A percentile compares a stretch with the other conserved stretches of the same genome.
Evolutionary conservation across 2,329 filamentous ascomycete genomes (phyloP).

Genomic region (Apiospora aurea): DNA sequence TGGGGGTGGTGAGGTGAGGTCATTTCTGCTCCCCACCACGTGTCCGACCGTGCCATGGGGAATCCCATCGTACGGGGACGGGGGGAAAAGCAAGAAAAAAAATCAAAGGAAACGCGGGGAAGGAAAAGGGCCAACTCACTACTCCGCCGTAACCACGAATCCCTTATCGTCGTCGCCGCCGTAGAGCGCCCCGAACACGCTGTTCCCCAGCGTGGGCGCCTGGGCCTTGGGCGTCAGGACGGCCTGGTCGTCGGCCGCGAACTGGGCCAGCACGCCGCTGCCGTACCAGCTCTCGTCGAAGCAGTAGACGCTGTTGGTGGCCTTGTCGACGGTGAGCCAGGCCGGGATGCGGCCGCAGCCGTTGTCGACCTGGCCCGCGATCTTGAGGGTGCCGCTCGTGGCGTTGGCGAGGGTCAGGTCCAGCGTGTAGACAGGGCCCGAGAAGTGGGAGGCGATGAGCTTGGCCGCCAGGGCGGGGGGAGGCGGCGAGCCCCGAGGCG

Average conservation of each 20-base stretch:
- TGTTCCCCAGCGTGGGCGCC: conserved; percentile 44
- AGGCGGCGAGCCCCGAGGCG: conserved; percentile 16
- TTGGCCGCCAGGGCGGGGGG: conserved; percentile 35
- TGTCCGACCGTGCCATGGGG: neutral
- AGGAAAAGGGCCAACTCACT: conserved; percentile 42
- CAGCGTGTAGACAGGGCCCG: conserved; percentile 48
- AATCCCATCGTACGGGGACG: neutral
- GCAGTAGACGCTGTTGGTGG: conserved; percentile 42
- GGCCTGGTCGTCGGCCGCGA: conserved; percentile 43
- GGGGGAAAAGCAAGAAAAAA: neutral
- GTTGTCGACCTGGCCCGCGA: conserved; percentile 37
- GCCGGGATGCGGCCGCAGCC: conserved; percentile 47
- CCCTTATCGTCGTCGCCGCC: conserved; percentile 46
- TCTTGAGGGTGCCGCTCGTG: conserved; percentile 37
- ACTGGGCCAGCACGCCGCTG: conserved; percentile 45
- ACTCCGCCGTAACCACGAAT: conserved; percentile 53
- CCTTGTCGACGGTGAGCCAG: conserved; percentile 47
- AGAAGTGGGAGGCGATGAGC: conserved; percentile 49
- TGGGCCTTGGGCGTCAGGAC: conserved; percentile 41
- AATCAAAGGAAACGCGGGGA: too few species aligned
- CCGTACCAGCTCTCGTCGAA: conserved; percentile 48
- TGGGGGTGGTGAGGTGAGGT: neutral
- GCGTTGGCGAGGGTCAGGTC: conserved; percentile 36
- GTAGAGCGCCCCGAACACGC: conserved; percentile 50
- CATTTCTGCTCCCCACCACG: neutral